Evolutionary conservation across 306 rosid species (phyloP), one percentile per base, ranked within the genome.

Genomic region (Pyrus communis): DNA sequence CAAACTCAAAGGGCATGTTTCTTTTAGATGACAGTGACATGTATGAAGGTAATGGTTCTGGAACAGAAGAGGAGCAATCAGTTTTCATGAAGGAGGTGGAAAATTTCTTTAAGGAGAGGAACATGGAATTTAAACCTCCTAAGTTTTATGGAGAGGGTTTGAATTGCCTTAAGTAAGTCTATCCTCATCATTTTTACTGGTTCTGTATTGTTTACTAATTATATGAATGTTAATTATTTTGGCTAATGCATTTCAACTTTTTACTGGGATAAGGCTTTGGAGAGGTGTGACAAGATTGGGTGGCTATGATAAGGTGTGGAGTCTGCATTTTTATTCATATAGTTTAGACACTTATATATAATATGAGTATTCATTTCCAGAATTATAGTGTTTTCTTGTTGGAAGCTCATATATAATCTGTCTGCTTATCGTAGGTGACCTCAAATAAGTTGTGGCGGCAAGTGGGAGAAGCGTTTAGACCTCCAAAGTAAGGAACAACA

Each of bases 401-500:
- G 55, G 71, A 79, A 70, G 69, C 82, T 21, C 51, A 75, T 68
- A 52, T 76, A 71, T 84, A 71, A 82, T 73, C 79, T 43, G 42
- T 78, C 58, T 80, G 70, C 82, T 69, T 83, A 49, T 83, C 64
- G 55, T 79, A 96, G 98, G 99, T 96, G 82, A 96, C 98, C 80
- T 87, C 97, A 49, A 91, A 93, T 83, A 96, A 96, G 88, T 80
- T 92, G 86, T 96, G 99, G 98, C 89, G 93, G 81, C 97, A 92
- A 91, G 99, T 96, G 86, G 99, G 99, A 80, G 99, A 89, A 81
- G 89, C 98, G 77, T 96, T 96, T 87, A 96, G 85, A 82, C 99
- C 99, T 78, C 99, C 99, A 45, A 96, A 93, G 99, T 96, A 91
- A 83, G 98, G 76, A 77, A 76, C 12, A 40, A 45, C 46, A 3